Evolutionary conservation across 805 yeast genomes (phyloP).

Genomic region (Debaryomyces prosopidis): DNA sequence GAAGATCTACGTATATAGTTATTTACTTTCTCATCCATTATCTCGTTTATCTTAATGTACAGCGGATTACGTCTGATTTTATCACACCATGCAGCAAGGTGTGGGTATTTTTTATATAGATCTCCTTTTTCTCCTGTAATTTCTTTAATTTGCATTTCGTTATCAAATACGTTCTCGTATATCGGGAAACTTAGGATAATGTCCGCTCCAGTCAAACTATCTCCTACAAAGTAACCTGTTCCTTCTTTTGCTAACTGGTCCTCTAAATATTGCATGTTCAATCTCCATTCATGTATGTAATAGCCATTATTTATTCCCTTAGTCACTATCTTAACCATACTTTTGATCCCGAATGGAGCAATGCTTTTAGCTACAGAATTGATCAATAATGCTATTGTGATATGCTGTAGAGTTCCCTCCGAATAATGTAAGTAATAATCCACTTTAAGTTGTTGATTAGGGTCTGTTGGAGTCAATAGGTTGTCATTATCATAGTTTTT

Average conservation of each 20-base stretch:
- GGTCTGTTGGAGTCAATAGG: constrained; percentile 25
- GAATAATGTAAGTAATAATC: constrained; percentile 57
- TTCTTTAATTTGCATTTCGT: constrained; percentile 34
- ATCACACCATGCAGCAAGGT: constrained; percentile 39
- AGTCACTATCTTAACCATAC: constrained; percentile 43
- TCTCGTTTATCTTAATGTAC: constrained; percentile 28
- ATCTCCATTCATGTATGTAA: constrained; percentile 47
- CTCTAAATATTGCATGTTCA: constrained; percentile 31
- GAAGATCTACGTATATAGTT: constrained; percentile 6
- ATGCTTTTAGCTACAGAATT: constrained; percentile 40
- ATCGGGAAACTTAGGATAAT: constrained; percentile 38
- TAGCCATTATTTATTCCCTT: constrained; percentile 49
- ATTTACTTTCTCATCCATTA: constrained; percentile 31
- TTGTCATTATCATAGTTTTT: constrained; percentile 33
- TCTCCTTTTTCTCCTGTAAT: constrained; percentile 34
- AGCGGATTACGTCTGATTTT: constrained; percentile 30
- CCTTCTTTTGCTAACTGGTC: constrained; percentile 21
- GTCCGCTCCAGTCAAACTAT: constrained; percentile 39
- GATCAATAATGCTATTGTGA: constrained; percentile 39
- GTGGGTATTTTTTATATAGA: constrained; percentile 32
- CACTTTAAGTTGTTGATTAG: constrained; percentile 42
- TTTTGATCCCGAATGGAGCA: constrained; percentile 51
- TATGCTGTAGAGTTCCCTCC: constrained; percentile 63
- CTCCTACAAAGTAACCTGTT: constrained; percentile 40
- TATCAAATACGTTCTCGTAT: constrained; percentile 36